These are phyloP conservation scores for Hypericum androsaemum DNA, from an alignment of 345 rosid species.

Conservation along the genomic window DNA sequence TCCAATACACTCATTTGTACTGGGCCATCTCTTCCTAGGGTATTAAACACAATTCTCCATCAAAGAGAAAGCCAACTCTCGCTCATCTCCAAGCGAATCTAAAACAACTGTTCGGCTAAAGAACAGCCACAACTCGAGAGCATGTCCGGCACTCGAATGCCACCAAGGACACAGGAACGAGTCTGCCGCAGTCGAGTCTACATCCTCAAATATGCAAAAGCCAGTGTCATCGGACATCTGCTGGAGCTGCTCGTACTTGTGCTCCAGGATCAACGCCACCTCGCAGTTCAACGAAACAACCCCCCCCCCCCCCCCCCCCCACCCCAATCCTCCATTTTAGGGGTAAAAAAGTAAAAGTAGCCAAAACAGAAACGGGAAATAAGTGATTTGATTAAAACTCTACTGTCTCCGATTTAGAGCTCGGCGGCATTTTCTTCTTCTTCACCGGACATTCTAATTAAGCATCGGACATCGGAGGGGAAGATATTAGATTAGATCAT, in stretches of 20 bases:
- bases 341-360: neutral
- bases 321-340: slow-evolving; percentile 79
- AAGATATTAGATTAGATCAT: too few species aligned
- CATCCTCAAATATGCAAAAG: slow-evolving; percentile 94
- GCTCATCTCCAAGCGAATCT: too few species aligned
- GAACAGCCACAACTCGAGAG: too few species aligned
- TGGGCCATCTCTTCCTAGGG: too few species aligned
- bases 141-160: too few species aligned
- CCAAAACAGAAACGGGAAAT: neutral
- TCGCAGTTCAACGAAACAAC: slow-evolving; percentile 97
- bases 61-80: too few species aligned
- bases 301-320: too few species aligned
- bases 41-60: too few species aligned
- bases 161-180: neutral
- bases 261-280: slow-evolving; percentile 85
- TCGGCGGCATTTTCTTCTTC: slow-evolving; percentile 98
- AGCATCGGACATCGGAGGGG: too few species aligned
- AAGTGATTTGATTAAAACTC: neutral
- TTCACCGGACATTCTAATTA: slow-evolving; percentile 70
- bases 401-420: slow-evolving; percentile 98
- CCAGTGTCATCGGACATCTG: slow-evolving; percentile 83
- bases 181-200: neutral
- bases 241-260: slow-evolving; percentile 84
- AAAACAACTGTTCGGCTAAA: too few species aligned
- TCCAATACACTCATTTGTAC: too few species aligned